Base-by-base conservation (phyloP, 2,329 filamentous ascomycete species). In the Calycina herbarum region DNA sequence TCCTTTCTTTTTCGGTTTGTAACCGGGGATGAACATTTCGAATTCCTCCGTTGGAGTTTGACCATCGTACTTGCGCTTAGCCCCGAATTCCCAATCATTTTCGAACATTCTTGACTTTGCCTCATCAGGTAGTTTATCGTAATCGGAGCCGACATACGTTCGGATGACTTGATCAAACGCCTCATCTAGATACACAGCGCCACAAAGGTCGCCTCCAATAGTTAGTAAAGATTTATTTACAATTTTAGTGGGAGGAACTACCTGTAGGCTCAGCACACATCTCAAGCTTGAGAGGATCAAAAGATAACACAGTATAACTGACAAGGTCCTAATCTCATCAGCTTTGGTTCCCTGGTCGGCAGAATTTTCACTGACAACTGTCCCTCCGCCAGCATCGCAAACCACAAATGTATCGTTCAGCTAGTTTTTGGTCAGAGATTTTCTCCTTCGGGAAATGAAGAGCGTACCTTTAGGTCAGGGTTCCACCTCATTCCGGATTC, bases 351-450 rank as follows among this genome's bases (percentile, higher is more conserved):
- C 27, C 27, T 29, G 27, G 27, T 29, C 27, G 27, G 27, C 27
- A 29, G 27, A 29, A 4, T 29, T 2, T 29, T 29, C 27, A 29
- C 27, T 29, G 27, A 29, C 27, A 4, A 59, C 51, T 35, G 51
- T 62, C 3, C 59, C 60, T n/a, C 85, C 85, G 33, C 85, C 85
- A 2, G 85, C 85, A 73, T 88, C 85, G 67, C 85, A 88, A 3
- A 88, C 85, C 59, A 88, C 83, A 68, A 88, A 86, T 70, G 87
- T 87, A 68, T 88, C 85, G 42, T 45, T 45, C 13, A 62, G 1
- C 64, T 65, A 56, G 24, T 17, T 56, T 8, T 40, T 31, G 5
- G 31, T 42, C 20, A 45, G 42, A 2, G n/a, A 1, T 45, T 17
- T 5, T n/a, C 15, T 6, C 15, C 15, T 7, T 17, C 42, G 4